A percentile compares a stretch with the other conserved stretches of the same genome.
Evolutionary conservation across 768 basidiomycete species (phyloP).

Genomic region (Boletellus ananas): DNA sequence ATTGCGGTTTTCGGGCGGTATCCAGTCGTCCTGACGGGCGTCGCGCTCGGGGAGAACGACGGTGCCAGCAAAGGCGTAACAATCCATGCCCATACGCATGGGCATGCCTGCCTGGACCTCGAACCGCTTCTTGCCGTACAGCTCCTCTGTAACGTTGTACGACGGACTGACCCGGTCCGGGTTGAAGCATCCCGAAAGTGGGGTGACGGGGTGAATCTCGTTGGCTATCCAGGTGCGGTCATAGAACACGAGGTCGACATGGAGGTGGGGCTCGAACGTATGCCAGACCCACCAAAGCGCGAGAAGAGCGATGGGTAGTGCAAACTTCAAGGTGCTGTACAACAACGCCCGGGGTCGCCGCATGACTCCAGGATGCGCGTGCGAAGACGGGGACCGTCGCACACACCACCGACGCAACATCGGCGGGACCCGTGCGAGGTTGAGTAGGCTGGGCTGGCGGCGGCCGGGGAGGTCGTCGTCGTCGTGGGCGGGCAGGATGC

Average conservation of each 20-base stretch:
- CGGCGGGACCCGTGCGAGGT: background rate
- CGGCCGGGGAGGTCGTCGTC: conserved; percentile 1
- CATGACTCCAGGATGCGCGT: background rate
- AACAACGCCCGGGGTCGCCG: conserved; percentile 35
- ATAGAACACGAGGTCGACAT: conserved; percentile 82
- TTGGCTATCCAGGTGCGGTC: conserved; percentile 66
- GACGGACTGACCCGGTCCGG: conserved; percentile 50
- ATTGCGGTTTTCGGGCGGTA: conserved; percentile 44
- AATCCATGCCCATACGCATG: conserved; percentile 79
- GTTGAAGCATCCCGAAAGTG: conserved; percentile 74
- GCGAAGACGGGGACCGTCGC: background rate
- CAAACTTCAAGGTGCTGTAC: conserved; percentile 40
- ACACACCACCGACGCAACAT: conserved; percentile 10
- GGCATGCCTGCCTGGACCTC: conserved; percentile 80
- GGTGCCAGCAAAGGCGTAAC: conserved; percentile 88
- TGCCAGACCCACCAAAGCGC: conserved; percentile 39
- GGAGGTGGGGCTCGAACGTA: conserved; percentile 62
- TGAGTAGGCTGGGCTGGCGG: background rate
- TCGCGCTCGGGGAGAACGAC: conserved; percentile 38
- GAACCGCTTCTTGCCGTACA: conserved; percentile 61
- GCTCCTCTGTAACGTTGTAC: conserved; percentile 65
- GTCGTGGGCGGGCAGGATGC: conserved; percentile 10
- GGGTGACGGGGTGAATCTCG: conserved; percentile 63
- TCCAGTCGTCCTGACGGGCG: conserved; percentile 6
- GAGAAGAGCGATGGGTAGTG: conserved; percentile 33